phyloP scores from a whole-genome alignment of 2,329 filamentous ascomycete genomes.

The Verticillium isaacii region DNA sequence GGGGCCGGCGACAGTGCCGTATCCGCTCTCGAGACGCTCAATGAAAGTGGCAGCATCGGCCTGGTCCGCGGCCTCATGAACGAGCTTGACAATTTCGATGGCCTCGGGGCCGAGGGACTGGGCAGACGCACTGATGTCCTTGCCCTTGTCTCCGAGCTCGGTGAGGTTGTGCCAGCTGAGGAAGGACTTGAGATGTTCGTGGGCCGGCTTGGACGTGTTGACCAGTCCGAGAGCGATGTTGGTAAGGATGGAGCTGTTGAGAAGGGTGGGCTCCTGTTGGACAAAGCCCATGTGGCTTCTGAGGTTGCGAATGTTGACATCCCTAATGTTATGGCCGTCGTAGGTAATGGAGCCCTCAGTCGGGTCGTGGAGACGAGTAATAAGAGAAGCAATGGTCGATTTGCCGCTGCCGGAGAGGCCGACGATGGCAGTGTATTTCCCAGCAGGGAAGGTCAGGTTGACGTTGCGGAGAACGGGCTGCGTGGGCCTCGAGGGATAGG shows the following conservation, averaged over 20 bases:
- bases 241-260: constrained; percentile 31
- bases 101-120: constrained; percentile 15
- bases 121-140: constrained; percentile 14
- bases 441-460: constrained; percentile 25
- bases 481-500: constrained; percentile 29
- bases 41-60: constrained; percentile 53
- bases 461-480: constrained; percentile 29
- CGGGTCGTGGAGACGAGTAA: constrained; percentile 42
- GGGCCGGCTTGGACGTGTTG: constrained; percentile 25
- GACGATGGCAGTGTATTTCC: constrained; percentile 43
- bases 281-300: constrained; percentile 26
- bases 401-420: constrained; percentile 46
- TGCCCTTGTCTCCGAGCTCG: constrained; percentile 32
- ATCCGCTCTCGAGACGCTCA: constrained; percentile 39
- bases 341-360: constrained; percentile 31
- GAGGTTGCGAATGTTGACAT: constrained; percentile 28
- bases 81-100: constrained; percentile 39
- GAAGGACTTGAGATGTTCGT: constrained; percentile 26
- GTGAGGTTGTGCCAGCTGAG: constrained; percentile 39
- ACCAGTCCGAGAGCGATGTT: constrained; percentile 39
- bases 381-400: constrained; percentile 33
- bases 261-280: constrained; percentile 26
- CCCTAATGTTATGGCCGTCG: constrained; percentile 28
- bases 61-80: constrained; percentile 40
- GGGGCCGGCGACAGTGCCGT: constrained; percentile 40